Percentiles rank a stretch among this genome's conserved stretches.
These are phyloP conservation scores for Pythium rhizo-oryzae DNA, from an alignment of 352 stramenopile genomes.

Conservation along the genomic window DNA sequence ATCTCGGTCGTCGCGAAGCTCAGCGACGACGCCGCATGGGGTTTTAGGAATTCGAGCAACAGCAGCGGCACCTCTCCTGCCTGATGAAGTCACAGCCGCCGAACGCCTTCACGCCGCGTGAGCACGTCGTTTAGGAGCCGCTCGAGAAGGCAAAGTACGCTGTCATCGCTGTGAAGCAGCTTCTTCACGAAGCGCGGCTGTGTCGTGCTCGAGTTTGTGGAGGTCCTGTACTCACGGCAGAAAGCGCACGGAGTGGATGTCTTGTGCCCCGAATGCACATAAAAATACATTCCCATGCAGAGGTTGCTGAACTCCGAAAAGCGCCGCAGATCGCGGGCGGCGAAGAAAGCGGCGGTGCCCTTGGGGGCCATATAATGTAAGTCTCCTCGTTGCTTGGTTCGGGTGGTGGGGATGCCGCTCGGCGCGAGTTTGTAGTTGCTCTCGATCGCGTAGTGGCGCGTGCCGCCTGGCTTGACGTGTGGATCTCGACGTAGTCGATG, in stretches of 20 bases:
- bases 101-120: slow-evolving; percentile 10
- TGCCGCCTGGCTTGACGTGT: slow-evolving; percentile 8
- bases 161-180: slow-evolving; percentile 13
- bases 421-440: slow-evolving; percentile 17
- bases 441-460: slow-evolving; percentile 21
- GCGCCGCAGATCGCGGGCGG: slow-evolving; percentile 6
- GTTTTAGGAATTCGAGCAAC: slow-evolving; percentile 20
- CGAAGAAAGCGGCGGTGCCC: background rate
- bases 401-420: slow-evolving; percentile 8
- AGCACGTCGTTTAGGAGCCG: slow-evolving; percentile 24
- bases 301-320: slow-evolving; percentile 30
- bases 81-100: slow-evolving; percentile 16
- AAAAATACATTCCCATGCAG: slow-evolving; percentile 24
- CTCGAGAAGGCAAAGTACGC: slow-evolving; percentile 14
- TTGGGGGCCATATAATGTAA: too few species aligned
- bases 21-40: slow-evolving; percentile 11
- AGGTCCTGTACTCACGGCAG: slow-evolving; percentile 7
- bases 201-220: slow-evolving; percentile 3
- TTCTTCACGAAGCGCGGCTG: slow-evolving; percentile 19
- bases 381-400: background rate
- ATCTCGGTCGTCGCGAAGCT: background rate
- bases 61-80: slow-evolving; percentile 19
- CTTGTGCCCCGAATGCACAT: slow-evolving; percentile 18
- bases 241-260: slow-evolving; percentile 4
- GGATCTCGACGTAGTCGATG: slow-evolving; percentile 19